Evolutionary conservation across 257 asterid genomes (phyloP), one percentile per base, ranked within the genome.

Genomic region (Salvia rosmarinus): DNA sequence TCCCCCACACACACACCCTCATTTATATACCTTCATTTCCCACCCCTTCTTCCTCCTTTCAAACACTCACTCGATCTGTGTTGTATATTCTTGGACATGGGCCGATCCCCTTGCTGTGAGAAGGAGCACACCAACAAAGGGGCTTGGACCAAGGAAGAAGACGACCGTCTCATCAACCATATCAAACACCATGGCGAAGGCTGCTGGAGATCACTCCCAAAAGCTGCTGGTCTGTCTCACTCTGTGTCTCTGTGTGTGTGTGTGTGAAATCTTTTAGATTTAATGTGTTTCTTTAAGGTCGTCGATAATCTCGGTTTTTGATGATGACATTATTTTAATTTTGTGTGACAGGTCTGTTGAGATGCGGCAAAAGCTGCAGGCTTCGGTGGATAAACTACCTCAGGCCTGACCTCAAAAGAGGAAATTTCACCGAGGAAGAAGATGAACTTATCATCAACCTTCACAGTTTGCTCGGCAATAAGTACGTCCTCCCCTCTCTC

Each of bases 201-300:
- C 63, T 56, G 63, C 63, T 56, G 63, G 63, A 25, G 63, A 56
- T 56, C 63, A 25, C 63, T 56, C 13, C n/a, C 63, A 39, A 56
- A 56, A 56, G 17, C 63, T 23, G 62, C 62, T 55, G 62, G 62
- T 55, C 39, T 55, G 37, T 55, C 39, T 55, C 61, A 9, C 62
- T n/a, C n/a, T n/a, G n/a, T n/a, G n/a, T n/a, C n/a, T n/a, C n/a
- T n/a, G n/a, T n/a, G n/a, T n/a, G n/a, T n/a, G n/a, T 21, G 17
- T 55, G 7, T 34, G 0, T 34, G 0, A 34, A 4, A 34, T 8
- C 39, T 8, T 34, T 34, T 34, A 4, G 6, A 34, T n/a, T n/a
- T n/a, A n/a, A n/a, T n/a, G n/a, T n/a, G n/a, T n/a, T 34, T 34
- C 6, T 34, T 34, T 37, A 1, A 37, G 9, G 9, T 37, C 42